Conservation (phyloP, 306 rosid genomes). For the Trichosanthes truncata region DNA sequence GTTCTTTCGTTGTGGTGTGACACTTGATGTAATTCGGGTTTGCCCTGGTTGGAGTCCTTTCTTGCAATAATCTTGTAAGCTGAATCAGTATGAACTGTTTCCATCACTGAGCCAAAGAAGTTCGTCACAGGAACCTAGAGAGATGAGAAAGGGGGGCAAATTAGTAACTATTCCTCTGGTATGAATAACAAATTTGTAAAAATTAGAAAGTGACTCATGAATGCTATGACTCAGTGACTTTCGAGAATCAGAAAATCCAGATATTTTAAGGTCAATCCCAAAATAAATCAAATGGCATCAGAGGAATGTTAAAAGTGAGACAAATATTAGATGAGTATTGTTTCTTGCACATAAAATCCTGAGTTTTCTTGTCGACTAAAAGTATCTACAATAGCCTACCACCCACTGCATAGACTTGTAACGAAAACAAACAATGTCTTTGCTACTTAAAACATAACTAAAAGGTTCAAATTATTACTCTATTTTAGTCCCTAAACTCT, state of each 20-base stretch:
- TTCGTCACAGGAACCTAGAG: conserved; percentile 80
- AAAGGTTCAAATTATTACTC: not conserved
- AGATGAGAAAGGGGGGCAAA: not conserved
- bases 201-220: not conserved
- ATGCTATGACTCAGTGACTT: not conserved
- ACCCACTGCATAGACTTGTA: not conserved
- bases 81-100: conserved; percentile 81
- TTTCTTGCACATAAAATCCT: not conserved
- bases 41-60: conserved; percentile 10
- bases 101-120: conserved; percentile 96
- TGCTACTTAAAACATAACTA: not conserved
- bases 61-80: conserved; percentile 40
- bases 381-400: not conserved
- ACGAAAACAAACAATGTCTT: not conserved
- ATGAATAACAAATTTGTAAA: not conserved
- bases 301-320: not conserved
- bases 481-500: not conserved
- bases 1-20: conserved; percentile 17
- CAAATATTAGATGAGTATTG: not conserved
- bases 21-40: conserved; percentile 26
- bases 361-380: not conserved
- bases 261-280: not conserved
- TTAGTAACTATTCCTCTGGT: not conserved
- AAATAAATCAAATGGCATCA: not conserved
- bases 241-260: not conserved